Conservation (phyloP, 2,329 filamentous ascomycete genomes). For the Drechslerella coelobrocha region DNA sequence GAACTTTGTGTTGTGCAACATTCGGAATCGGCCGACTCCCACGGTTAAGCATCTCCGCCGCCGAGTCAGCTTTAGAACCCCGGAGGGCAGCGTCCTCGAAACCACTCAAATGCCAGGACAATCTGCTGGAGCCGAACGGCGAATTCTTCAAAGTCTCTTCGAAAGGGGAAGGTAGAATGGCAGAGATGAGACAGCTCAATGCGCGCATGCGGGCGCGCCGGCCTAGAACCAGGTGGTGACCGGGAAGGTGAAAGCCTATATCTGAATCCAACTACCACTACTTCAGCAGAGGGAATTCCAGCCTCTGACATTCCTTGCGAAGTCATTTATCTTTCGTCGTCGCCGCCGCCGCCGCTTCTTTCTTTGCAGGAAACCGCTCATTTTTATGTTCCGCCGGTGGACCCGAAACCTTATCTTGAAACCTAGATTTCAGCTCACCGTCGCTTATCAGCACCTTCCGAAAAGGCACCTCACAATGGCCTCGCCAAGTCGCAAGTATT, state of each 20-base stretch:
- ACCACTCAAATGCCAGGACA: slow-evolving; percentile 8
- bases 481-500: slow-evolving; percentile 25
- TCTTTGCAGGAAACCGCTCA: background rate
- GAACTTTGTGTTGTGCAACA: slow-evolving; percentile 34
- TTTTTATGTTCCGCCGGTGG: slow-evolving; percentile 31
- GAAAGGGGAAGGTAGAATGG: slow-evolving; percentile 40
- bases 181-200: slow-evolving; percentile 45
- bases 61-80: background rate
- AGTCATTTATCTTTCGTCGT: background rate
- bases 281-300: background rate
- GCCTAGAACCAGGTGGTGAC: slow-evolving; percentile 16
- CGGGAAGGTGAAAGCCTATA: slow-evolving; percentile 34
- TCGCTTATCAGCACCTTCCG: slow-evolving; percentile 8
- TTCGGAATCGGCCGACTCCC: slow-evolving; percentile 47
- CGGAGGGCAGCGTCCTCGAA: background rate
- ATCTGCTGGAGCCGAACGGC: slow-evolving; percentile 26
- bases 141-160: slow-evolving; percentile 5
- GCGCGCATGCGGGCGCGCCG: slow-evolving; percentile 21
- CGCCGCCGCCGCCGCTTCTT: background rate
- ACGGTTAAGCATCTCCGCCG: slow-evolving; percentile 24
- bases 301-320: background rate
- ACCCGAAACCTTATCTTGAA: slow-evolving; percentile 19
- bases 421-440: background rate
- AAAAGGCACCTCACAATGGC: slow-evolving; percentile 24
- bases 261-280: slow-evolving; percentile 28